phyloP scores from a whole-genome alignment of 2,329 filamentous ascomycete species.

The Cordyceps cateniannulata region DNA sequence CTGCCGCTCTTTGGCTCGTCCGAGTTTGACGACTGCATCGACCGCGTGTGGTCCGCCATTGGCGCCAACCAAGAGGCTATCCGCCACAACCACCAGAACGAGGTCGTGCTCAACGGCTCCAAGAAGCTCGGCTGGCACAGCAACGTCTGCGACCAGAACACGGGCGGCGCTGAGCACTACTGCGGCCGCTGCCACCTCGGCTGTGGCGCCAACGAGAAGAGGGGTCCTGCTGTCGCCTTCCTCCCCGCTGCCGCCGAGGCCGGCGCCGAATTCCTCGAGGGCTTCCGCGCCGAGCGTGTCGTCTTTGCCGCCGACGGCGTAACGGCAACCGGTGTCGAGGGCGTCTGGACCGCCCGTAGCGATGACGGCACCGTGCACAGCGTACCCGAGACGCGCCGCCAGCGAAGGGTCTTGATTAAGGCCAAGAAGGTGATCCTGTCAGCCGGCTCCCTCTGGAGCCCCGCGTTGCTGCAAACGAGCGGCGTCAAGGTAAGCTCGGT shows the following conservation, averaged over 20 bases:
- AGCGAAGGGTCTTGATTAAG: slow-evolving; percentile 61
- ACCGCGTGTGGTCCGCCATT: slow-evolving; percentile 73
- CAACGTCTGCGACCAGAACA: slow-evolving; percentile 71
- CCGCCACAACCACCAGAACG: slow-evolving; percentile 67
- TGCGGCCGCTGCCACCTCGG: slow-evolving; percentile 61
- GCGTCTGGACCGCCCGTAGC: slow-evolving; percentile 69
- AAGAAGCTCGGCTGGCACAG: slow-evolving; percentile 66
- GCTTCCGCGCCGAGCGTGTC: slow-evolving; percentile 65
- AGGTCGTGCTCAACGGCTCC: slow-evolving; percentile 66
- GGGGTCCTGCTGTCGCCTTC: slow-evolving; percentile 70
- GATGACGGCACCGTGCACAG: slow-evolving; percentile 51
- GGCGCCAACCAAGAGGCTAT: slow-evolving; percentile 62
- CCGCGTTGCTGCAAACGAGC: slow-evolving; percentile 68
- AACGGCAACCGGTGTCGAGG: slow-evolving; percentile 64
- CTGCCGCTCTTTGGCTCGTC: slow-evolving; percentile 67
- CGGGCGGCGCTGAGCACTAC: slow-evolving; percentile 63
- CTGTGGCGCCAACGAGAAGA: slow-evolving; percentile 64
- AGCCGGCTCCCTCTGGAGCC: slow-evolving; percentile 69
- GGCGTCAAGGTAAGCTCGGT: slow-evolving; percentile 53
- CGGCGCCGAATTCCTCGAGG: slow-evolving; percentile 78
- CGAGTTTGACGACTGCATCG: slow-evolving; percentile 71
- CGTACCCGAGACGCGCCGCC: slow-evolving; percentile 38
- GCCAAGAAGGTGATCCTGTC: slow-evolving; percentile 79
- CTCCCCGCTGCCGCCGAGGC: slow-evolving; percentile 71
- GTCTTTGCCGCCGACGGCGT: slow-evolving; percentile 56